Evolutionary conservation across 1,284 basidiomycete species (phyloP), one percentile per base, ranked within the genome.

Genomic region (Neotropicomus parvogracilis): DNA sequence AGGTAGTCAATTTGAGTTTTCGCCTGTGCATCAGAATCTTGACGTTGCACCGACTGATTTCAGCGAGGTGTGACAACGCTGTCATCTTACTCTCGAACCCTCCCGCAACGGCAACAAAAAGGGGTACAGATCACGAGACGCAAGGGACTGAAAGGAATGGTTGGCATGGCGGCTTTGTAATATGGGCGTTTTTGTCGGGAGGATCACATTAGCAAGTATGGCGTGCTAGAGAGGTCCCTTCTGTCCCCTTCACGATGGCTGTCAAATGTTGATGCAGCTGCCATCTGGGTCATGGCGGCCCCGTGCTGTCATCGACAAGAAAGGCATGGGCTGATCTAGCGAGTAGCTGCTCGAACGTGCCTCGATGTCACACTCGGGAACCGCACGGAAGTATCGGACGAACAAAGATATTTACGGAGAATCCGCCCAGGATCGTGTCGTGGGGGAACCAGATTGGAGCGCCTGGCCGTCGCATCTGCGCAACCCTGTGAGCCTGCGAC

Each of bases 121-220:
- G 49, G 37, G 42, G 40, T 37, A 40, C 33, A 29, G 29, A 49
- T 48, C 51, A 45, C 48, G 51, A 52, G 35, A 45, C 2, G 28
- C 47, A 41, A 48, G 34, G 46, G 35, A 44, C 40, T 36, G 43
- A 31, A 34, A 41, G 50, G 32, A 36, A 39, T 16, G 28, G 34
- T 26, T 26, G 34, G 27, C 21, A 42, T n/a, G 35, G 14, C 35
- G 16, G 28, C 47, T 20, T 33, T 40, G 24, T 52, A 32, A 32
- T 24, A 28, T 21, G 17, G 28, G 28, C n/a, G 34, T 34, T 31
- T 32, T 26, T 32, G 32, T 21, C 29, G 46, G 37, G 24, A 38
- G 36, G 27, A 40, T 50, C 26, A 29, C 39, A 38, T 36, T 20
- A 28, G n/a, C n/a, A n/a, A n/a, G 34, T 19, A 46, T 48, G 40